Conservation (phyloP, 2,329 filamentous ascomycete genomes). For the Ophiostoma ips region DNA sequence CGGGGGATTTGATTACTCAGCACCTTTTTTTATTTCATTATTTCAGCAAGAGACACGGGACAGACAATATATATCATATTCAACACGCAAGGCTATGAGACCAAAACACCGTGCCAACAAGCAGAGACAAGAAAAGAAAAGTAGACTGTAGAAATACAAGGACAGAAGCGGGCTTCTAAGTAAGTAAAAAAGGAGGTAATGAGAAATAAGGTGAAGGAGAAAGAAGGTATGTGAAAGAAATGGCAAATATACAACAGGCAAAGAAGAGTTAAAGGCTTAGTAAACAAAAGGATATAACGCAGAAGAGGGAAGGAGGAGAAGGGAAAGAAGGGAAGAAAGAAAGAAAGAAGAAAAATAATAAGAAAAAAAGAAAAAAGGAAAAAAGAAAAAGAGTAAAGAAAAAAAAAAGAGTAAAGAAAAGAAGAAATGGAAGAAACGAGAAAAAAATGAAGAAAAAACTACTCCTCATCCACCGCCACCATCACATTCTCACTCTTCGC, state of each 20-base stretch:
- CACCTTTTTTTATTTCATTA: too few relatives aligned
- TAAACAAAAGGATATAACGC: slow-evolving; percentile 1
- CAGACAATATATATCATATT: neutral
- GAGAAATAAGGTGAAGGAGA: neutral
- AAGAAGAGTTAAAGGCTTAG: neutral
- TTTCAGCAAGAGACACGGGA: too few relatives aligned
- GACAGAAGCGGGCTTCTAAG: neutral
- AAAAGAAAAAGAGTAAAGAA: neutral
- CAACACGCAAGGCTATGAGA: neutral
- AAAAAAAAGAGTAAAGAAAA: neutral
- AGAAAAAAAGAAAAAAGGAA: neutral
- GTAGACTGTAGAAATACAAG: neutral
- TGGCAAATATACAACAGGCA: too few relatives aligned
- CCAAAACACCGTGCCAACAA: neutral
- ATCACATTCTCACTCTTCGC: slow-evolving; percentile 40
- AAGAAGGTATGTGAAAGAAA: neutral
- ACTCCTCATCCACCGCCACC: slow-evolving; percentile 44
- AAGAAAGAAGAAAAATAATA: neutral
- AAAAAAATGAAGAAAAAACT: neutral
- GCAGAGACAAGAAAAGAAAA: neutral
- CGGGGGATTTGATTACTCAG: too few relatives aligned
- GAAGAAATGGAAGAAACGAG: neutral
- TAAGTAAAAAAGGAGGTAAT: neutral
- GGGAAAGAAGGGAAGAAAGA: neutral
- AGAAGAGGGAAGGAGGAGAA: neutral